Evolutionary conservation across 179 eudicot species (phyloP).

Genomic region (Amaranthus tricolor): DNA sequence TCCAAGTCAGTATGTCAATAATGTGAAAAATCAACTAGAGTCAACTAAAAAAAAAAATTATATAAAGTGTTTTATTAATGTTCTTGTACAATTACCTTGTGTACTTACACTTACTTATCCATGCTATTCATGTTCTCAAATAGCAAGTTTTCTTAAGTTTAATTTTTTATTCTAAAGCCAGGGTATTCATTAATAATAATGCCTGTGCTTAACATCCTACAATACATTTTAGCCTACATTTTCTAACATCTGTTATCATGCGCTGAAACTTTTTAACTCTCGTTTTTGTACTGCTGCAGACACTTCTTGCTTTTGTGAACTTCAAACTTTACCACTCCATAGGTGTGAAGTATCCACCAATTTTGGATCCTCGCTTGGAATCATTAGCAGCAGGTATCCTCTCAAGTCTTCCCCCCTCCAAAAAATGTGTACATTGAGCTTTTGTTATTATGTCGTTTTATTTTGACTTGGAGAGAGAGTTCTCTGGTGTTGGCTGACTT

Average conservation of each 20-base stretch:
- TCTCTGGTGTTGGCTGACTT: no score
- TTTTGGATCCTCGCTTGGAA: constrained; percentile 85
- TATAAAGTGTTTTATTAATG: no score
- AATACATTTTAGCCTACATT: not conserved
- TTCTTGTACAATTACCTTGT: not conserved
- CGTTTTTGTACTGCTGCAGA: constrained; percentile 44
- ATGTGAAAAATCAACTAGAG: no score
- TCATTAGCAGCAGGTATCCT: constrained; percentile 77
- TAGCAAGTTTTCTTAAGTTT: not conserved
- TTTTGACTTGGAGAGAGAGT: no score
- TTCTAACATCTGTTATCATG: not conserved
- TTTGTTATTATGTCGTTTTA: no score
- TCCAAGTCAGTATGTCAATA: no score
- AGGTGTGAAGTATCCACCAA: constrained; percentile 81
- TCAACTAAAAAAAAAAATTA: no score
- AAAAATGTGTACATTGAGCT: not conserved
- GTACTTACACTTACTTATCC: no score
- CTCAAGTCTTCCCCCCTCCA: not conserved
- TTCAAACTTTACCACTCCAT: constrained; percentile 67
- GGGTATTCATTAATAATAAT: not conserved
- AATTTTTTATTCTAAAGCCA: not conserved
- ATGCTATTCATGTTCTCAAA: not conserved
- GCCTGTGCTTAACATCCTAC: not conserved
- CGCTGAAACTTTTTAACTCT: not conserved
- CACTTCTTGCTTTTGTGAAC: constrained; percentile 78